Base-by-base conservation (phyloP, 2,329 filamentous ascomycete species). In the Phialophora chinensis region DNA sequence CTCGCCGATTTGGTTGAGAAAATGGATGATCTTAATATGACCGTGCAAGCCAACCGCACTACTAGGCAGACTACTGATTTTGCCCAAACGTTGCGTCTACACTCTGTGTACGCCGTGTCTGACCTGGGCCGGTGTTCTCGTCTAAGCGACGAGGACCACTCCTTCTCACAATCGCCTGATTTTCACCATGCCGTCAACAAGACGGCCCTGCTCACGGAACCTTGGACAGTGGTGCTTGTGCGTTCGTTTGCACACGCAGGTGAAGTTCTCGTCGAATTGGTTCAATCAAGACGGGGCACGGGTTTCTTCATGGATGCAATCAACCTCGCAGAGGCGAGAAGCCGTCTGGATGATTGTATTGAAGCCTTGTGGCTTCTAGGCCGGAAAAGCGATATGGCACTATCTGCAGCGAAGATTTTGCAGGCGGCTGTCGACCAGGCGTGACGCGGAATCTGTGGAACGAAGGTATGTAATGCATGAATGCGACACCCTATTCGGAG, bases 171-270 rank as follows among this genome's bases (percentile, higher is more conserved):
- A 44, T 65, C 63, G 11, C 71, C 74, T 20, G 80, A 82, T 31
- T 83, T 85, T 58, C 85, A 65, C 72, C 82, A 83, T 62, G 84
- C 84, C 0, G 77, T 87, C 23, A 83, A 81, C 44, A 80, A 86
- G 64, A 84, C 83, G 1, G 82, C 85, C 0, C 77, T 88, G 17
- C 72, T 88, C 64, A 86, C 84, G 0, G 86, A 87, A 68, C 86
- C 86, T 2, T 87, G 86, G 85, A 86, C 85, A 1, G 81, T 83
- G 44, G 81, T 87, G 27, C 54, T 60, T 4, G 63, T 65, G 33
- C 63, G 60, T 12, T 31, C 60, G 6, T 66, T 66, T 42, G 58
- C 63, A 7, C 59, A 62, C 33, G 63, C 63, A n/a, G 63, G 63
- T 31, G 63, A 61, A 53, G 59, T 62, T 17, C 63, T 66, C 11